Evolutionary conservation across 805 yeast species (phyloP).

Genomic region (Myxozyma vanderwaltii): DNA sequence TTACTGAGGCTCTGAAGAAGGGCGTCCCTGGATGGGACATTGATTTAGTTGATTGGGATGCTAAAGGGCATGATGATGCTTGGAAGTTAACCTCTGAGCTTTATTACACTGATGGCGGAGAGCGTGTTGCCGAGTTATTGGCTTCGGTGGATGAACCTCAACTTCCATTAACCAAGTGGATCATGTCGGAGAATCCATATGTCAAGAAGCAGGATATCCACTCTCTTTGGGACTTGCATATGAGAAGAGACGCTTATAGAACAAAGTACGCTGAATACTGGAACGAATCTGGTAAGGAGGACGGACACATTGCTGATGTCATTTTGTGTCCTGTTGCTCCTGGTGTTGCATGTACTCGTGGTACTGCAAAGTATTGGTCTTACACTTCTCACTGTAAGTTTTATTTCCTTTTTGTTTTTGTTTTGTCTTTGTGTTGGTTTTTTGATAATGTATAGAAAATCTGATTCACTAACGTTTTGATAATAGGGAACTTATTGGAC

Average conservation of each 20-base stretch:
- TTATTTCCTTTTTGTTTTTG: too few relatives aligned
- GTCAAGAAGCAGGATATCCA: constrained; percentile 33
- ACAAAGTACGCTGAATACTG: constrained; percentile 58
- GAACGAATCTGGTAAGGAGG: constrained; percentile 41
- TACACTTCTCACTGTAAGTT: constrained; percentile 61
- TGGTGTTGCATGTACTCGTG: constrained; percentile 71
- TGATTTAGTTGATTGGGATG: constrained; percentile 38
- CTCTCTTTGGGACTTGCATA: constrained; percentile 52
- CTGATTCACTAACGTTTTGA: not conserved
- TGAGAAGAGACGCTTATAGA: constrained; percentile 59
- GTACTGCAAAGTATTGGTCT: constrained; percentile 71
- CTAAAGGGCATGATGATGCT: constrained; percentile 38
- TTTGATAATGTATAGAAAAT: too few relatives aligned
- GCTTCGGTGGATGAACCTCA: constrained; percentile 70
- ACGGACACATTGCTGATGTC: constrained; percentile 51
- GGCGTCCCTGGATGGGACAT: constrained; percentile 49
- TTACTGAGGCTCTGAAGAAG: constrained; percentile 46
- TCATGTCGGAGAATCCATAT: constrained; percentile 51
- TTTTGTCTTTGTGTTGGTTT: too few relatives aligned
- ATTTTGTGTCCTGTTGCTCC: constrained; percentile 68
- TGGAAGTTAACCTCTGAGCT: constrained; percentile 41
- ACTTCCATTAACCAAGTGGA: constrained; percentile 57
- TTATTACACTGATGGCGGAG: constrained; percentile 71
- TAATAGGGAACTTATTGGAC: constrained; percentile 62
- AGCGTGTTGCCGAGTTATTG: constrained; percentile 54